Base-by-base conservation (phyloP, 257 asterid genomes). In the Haberlea rhodopensis region DNA sequence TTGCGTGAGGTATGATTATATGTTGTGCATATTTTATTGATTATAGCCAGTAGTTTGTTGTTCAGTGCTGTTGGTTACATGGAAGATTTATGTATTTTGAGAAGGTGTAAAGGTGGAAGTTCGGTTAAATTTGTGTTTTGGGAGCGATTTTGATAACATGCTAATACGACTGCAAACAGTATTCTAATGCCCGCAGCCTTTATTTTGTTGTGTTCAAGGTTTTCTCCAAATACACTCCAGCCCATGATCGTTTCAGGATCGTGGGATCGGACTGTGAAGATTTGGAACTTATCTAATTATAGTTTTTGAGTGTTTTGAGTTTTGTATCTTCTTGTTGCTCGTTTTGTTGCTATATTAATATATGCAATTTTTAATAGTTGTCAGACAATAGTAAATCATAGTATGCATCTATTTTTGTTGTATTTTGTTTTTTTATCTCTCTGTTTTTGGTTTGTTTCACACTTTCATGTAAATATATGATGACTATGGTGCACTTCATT, bases 161-260 rank as follows among this genome's bases (percentile, higher is more conserved):
- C 2, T 16, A 43, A 13, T 13, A 43, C 49, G 49, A 5, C 19
- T 15, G 1, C 19, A 4, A 4, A 5, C 51, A 43, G 51, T 15
- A 43, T 43, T 43, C 51, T 43, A 43, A 43, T 43, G 8, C 20
- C 51, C 7, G 3, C 16, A 43, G 5, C 51, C 6, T 43, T 43
- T 15, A 16, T 43, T 8, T 43, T 43, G 20, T 43, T 43, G 48
- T 43, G 20, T 43, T 11, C 19, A 43, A 43, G 51, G 0, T 89
- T 89, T 53, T 79, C 88, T 57, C 96, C 96, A 0, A 85, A 78
- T 45, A 74, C 55, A 0, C 51, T 67, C 9, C 84, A 76, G 60
- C 95, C 96, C 0, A 82, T 88, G 0, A 87, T 89, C 11, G 90
- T 89, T 3, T 89, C 92, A 4, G 95, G 85, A 1, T 86, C 95